These are phyloP conservation scores for Pezicula rhizophila DNA, from an alignment of 2,329 filamentous ascomycete species.

Conservation along the genomic window DNA sequence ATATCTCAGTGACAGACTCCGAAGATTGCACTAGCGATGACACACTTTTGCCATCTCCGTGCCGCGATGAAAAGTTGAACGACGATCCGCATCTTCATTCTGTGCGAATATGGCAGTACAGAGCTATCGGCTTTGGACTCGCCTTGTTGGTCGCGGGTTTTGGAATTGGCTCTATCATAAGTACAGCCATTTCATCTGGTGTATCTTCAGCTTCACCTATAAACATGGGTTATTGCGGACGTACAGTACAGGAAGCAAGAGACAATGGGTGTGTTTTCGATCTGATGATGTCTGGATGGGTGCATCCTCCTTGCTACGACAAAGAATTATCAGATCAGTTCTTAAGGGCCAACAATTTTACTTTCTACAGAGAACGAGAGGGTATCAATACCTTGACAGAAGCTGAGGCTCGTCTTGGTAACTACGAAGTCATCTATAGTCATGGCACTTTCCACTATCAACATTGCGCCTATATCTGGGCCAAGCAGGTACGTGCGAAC, in stretches of 20 bases:
- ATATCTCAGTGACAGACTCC: neutral
- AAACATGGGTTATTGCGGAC: neutral
- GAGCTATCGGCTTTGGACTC: neutral
- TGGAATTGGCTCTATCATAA: neutral
- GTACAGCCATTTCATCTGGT: neutral
- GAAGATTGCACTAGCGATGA: neutral
- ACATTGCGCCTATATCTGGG: neutral
- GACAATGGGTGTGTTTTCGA: neutral
- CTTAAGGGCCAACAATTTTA: neutral
- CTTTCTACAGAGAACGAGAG: neutral
- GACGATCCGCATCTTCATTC: neutral
- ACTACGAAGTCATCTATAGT: neutral
- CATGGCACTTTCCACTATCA: neutral
- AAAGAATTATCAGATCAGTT: neutral
- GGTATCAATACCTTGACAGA: neutral
- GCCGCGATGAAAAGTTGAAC: neutral
- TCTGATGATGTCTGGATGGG: neutral
- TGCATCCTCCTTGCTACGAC: neutral
- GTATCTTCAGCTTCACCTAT: neutral
- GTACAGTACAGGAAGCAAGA: neutral
- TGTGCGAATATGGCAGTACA: neutral
- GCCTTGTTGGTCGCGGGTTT: neutral
- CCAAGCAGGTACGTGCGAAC: neutral
- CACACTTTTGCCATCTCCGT: neutral
- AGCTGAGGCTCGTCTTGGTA: neutral